Evolutionary conservation across 805 yeast species (phyloP), one percentile per base, ranked within the genome.

Genomic region (Nematodospora valgi): DNA sequence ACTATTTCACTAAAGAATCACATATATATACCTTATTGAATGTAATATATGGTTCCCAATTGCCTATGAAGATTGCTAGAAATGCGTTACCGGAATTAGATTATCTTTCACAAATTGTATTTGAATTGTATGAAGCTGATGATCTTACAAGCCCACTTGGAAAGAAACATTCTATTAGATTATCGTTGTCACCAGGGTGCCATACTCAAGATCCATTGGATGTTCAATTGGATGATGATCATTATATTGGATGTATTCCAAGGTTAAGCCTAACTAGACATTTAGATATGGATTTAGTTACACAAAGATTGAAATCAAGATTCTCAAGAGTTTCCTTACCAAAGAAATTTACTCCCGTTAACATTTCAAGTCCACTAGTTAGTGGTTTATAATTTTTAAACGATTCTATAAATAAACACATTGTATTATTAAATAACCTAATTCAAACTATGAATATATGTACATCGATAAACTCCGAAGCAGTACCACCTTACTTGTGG

Each of bases 181-280:
- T 93, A 41, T 82, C 91, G n/a, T 71, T 93, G 48, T 85, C 96
- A 4, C 98, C 98, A 1, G 99, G 99, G 14, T 93, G 98, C 60
- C 97, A 93, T 62, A 89, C 98, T 0, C 95, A 88, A 52, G 96
- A 91, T 59, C 98, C 99, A 18, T 71, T 93, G 45, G 99, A 93
- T 62, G 95, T 94, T 30, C 96, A 91, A 59, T 70, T 93, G 30
- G 98, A 93, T 62, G 91, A 87, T 30, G 89, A 87, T 55, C 99
- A 93, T 62, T 91, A 93, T 61, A 93, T 93, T 44, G 89, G 96
- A 17, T 91, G 97, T 54, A 93, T 93, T 48, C 95, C 97, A 30
- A 78, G 93, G 51, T 78, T 88, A 36, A 81, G 86, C 38, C 70
- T 93, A 49, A 93, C 98, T 1, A 79, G 95, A 55, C 97, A 93